Evolutionary conservation across 2,329 filamentous ascomycete genomes (phyloP).

Genomic region (Pseudogymnoascus sp.): DNA sequence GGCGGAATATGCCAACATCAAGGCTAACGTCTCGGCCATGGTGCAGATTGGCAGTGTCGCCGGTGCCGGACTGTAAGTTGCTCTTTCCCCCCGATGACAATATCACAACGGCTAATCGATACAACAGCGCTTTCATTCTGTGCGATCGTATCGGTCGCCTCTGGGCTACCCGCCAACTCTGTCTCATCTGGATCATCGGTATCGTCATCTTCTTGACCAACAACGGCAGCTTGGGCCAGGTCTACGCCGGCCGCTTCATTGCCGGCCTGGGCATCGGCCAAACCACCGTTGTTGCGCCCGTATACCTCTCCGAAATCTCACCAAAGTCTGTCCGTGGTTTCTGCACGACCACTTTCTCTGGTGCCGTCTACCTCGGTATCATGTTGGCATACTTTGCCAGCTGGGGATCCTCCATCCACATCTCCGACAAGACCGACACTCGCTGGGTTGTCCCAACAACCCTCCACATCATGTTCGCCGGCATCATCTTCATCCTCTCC

Average conservation of each 20-base stretch:
- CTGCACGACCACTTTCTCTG: constrained; percentile 64
- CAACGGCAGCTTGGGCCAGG: constrained; percentile 46
- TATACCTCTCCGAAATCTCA: constrained; percentile 67
- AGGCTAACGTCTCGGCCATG: constrained; percentile 73
- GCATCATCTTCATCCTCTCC: constrained; percentile 61
- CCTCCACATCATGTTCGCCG: constrained; percentile 71
- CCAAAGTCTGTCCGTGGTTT: constrained; percentile 64
- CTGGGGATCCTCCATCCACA: constrained; percentile 49
- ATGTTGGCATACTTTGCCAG: constrained; percentile 74
- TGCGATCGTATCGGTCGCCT: constrained; percentile 57
- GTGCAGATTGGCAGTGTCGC: constrained; percentile 71
- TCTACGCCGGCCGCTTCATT: constrained; percentile 61
- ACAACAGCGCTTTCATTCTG: constrained; percentile 46
- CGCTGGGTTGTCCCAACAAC: constrained; percentile 61
- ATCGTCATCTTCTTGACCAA: constrained; percentile 52
- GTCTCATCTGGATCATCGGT: constrained; percentile 49
- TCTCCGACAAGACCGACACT: constrained; percentile 35
- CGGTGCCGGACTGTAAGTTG: constrained; percentile 53
- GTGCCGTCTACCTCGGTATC: constrained; percentile 69
- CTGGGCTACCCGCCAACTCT: constrained; percentile 53
- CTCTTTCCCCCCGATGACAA: not conserved
- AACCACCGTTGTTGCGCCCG: constrained; percentile 59
- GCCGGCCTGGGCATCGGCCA: constrained; percentile 57
- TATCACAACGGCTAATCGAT: not conserved
- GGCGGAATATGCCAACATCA: constrained; percentile 56